Evolutionary conservation across 2,329 filamentous ascomycete genomes (phyloP).

Genomic region (Colletotrichum chlorophyti): DNA sequence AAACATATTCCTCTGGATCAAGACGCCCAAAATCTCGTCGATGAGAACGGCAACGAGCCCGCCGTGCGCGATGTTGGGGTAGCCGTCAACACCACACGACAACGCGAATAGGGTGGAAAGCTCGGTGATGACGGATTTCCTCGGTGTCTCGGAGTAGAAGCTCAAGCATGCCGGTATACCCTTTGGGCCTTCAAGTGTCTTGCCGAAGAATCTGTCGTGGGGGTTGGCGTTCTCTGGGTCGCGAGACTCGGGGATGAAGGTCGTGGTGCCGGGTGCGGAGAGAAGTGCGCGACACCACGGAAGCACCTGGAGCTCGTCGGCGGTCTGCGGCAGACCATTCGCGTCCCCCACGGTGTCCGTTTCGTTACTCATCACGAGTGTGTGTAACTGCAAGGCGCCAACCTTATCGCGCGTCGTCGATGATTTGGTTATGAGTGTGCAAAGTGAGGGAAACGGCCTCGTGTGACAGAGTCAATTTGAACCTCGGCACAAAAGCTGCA

Average conservation of each 20-base stretch:
- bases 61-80: conserved; percentile 42
- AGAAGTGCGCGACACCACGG: conserved; percentile 44
- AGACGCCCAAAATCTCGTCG: conserved; percentile 44
- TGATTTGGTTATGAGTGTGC: background rate
- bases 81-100: conserved; percentile 42
- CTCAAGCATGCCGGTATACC: conserved; percentile 42
- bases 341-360: too few relatives aligned
- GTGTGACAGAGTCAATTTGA: background rate
- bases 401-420: background rate
- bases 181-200: conserved; percentile 37
- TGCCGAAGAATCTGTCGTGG: conserved; percentile 44
- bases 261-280: conserved; percentile 33
- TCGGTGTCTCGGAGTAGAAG: conserved; percentile 38
- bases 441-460: background rate
- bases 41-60: conserved; percentile 43
- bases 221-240: conserved; percentile 34
- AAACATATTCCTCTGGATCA: conserved; percentile 44
- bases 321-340: background rate
- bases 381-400: background rate
- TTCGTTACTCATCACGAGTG: background rate
- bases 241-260: conserved; percentile 42
- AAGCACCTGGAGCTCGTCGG: conserved; percentile 40
- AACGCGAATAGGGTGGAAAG: conserved; percentile 40
- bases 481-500: conserved; percentile 8
- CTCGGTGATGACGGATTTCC: conserved; percentile 32